phyloP scores from a whole-genome alignment of 495 filamentous ascomycete species.

The Echria macrotheca region DNA sequence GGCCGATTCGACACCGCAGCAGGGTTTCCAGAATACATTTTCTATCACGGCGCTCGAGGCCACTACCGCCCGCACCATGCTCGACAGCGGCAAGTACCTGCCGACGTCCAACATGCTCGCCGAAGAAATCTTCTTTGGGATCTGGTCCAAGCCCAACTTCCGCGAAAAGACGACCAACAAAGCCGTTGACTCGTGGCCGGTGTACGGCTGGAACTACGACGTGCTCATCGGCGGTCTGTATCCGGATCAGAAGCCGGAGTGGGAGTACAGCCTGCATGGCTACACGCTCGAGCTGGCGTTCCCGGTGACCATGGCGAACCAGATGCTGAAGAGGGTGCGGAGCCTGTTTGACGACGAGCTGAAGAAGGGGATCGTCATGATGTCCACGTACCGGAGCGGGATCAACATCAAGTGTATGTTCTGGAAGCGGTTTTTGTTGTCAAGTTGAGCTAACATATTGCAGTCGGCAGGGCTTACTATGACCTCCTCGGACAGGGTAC shows the following conservation, averaged over 20 bases:
- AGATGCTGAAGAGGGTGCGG: conserved; percentile 42
- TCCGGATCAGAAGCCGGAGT: conserved; percentile 42
- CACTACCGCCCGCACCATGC: conserved; percentile 32
- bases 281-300: conserved; percentile 47
- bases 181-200: conserved; percentile 37
- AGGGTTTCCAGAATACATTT: conserved; percentile 49
- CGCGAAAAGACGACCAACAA: conserved; percentile 43
- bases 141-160: conserved; percentile 46
- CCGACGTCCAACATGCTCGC: conserved; percentile 45
- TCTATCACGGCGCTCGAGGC: conserved; percentile 42
- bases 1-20: conserved; percentile 31
- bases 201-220: conserved; percentile 49
- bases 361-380: conserved; percentile 38
- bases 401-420: conserved; percentile 46
- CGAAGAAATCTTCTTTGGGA: conserved; percentile 41
- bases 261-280: conserved; percentile 42
- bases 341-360: conserved; percentile 41
- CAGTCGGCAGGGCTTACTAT: conserved; percentile 40
- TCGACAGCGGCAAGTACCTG: conserved; percentile 44
- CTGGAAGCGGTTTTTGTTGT: neutral
- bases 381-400: conserved; percentile 44
- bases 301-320: conserved; percentile 41
- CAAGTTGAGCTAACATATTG: neutral
- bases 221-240: conserved; percentile 47
- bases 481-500: conserved; percentile 47